These are phyloP conservation scores for Neckera pumila DNA, from an alignment of 225 moss, liverwort and hornwort genomes.

Conservation along the genomic window DNA sequence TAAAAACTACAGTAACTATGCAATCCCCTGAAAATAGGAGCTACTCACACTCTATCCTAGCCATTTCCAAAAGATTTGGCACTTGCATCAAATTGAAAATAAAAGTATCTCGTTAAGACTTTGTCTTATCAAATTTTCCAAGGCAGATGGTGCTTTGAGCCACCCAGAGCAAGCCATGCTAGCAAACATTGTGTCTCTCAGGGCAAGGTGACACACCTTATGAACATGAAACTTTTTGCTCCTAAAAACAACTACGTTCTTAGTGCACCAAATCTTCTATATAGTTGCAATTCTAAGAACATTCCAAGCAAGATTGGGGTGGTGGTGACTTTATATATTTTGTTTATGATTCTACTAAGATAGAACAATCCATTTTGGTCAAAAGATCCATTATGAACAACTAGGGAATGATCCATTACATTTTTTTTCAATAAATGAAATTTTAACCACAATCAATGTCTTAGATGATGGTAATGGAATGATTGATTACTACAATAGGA, in stretches of 20 bases:
- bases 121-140: fast-evolving
- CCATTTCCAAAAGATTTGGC: no score
- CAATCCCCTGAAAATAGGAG: no score
- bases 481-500: not conserved
- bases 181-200: fast-evolving
- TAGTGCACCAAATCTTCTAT: fast-evolving
- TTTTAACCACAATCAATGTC: not conserved
- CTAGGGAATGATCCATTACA: not conserved
- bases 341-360: not conserved
- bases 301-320: not conserved
- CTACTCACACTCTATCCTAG: no score
- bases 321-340: fast-evolving
- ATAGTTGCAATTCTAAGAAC: not conserved
- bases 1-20: no score
- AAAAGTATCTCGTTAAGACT: fast-evolving
- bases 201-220: not conserved
- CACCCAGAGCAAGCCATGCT: fast-evolving
- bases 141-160: fast-evolving
- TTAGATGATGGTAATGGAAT: not conserved
- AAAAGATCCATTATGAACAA: not conserved
- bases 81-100: not conserved
- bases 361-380: not conserved
- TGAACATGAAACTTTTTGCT: not conserved
- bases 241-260: fast-evolving
- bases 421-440: not conserved